Base-by-base conservation (phyloP, 176 grass and related monocot genomes). In the Tuctoria greenei region DNA sequence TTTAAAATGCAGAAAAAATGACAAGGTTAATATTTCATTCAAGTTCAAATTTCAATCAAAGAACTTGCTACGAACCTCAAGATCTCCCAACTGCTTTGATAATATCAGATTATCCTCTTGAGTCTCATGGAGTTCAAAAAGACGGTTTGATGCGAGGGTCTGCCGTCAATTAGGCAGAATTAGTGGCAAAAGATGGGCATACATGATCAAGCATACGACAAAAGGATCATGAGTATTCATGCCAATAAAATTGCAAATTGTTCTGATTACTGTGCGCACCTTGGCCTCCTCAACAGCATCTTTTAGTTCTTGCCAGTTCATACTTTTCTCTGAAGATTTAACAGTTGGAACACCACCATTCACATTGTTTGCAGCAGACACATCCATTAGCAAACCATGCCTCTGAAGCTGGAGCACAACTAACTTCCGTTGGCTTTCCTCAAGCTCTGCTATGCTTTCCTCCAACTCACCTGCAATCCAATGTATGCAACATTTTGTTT, bases 71-170 rank as follows among this genome's bases (percentile, higher is more conserved):
- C 64, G 35, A 83, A 93, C 95, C 86, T 98, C 88, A 88, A 98
- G 84, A 84, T 98, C 91, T 84, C 91, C 95, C 77, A 98, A 81
- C 71, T 93, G 84, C 79, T 78, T 94, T 24, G 91, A 93, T 60
- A 98, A 79, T 71, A 92, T 93, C 43, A 93, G 63, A 84, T 93
- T 91, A 83, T 93, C 88, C 82, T 93, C 95, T 89, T 93, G 95
- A 64, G 95, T 93, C 79, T 97, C 88, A 69, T 93, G 91, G 80
- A 97, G 91, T 81, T 97, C 95, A 83, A 90, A 88, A 69, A 93
- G 88, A 42, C 84, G 91, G 67, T 90, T 92, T 65, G 78, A 87
- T 71, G 95, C 86, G 24, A 97, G 72, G 59, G 88, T 86, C 95
- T 97, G 66, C 23, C 73, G 45, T 85, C 56, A 81, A 79, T 84